Evolutionary conservation across 1,284 basidiomycete genomes (phyloP).

Genomic region (Omphalotus olearius): DNA sequence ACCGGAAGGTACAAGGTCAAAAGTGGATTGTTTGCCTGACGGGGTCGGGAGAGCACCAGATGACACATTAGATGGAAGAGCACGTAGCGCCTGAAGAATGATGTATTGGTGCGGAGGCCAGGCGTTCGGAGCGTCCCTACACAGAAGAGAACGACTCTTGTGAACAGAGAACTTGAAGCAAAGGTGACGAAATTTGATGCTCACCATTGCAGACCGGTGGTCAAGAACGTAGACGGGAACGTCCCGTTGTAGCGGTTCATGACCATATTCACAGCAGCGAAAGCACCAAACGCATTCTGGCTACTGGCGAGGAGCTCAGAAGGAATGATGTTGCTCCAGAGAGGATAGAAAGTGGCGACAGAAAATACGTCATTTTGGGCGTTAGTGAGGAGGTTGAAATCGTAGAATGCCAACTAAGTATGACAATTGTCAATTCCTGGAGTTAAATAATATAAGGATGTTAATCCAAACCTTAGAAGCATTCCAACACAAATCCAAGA

Average conservation of each 20-base stretch:
- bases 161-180: background rate
- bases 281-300: conserved; percentile 66
- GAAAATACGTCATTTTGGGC: conserved; percentile 62
- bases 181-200: conserved; percentile 7
- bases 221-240: conserved; percentile 67
- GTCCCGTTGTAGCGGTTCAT: conserved; percentile 85
- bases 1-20: conserved; percentile 63
- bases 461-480: conserved; percentile 39
- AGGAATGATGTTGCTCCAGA: conserved; percentile 86
- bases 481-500: conserved; percentile 89
- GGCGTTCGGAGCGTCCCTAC: conserved; percentile 69
- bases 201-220: conserved; percentile 73
- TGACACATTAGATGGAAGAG: conserved; percentile 67
- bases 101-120: conserved; percentile 91
- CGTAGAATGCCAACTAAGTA: conserved; percentile 73
- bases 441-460: background rate
- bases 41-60: conserved; percentile 45
- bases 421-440: background rate
- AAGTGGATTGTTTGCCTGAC: conserved; percentile 49
- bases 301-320: conserved; percentile 55
- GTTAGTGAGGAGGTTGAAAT: conserved; percentile 73
- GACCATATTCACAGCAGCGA: conserved; percentile 72
- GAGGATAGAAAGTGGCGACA: conserved; percentile 77
- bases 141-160: background rate
- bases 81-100: conserved; percentile 71